Evolutionary conservation across 2,329 filamentous ascomycete genomes (phyloP).

Genomic region (Trichoderma sp.): DNA sequence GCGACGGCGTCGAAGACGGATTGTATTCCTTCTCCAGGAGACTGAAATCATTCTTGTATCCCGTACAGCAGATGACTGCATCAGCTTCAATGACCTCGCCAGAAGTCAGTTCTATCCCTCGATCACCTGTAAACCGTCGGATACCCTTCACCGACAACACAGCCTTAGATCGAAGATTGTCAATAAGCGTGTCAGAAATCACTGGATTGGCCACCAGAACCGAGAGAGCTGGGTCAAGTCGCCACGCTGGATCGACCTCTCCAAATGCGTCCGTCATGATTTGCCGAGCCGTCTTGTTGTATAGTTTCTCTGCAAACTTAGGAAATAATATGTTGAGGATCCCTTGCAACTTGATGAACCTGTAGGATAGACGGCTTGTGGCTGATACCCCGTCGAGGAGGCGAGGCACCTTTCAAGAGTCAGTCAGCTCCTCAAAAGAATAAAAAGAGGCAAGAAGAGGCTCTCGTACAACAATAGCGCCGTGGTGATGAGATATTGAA

Average conservation of each 20-base stretch:
- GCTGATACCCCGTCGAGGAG: conserved; percentile 32
- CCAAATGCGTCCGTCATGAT: conserved; percentile 25
- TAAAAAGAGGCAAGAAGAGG: not conserved
- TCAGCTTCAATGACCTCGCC: conserved; percentile 33
- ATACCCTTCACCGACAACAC: conserved; percentile 34
- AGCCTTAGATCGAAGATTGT: conserved; percentile 37
- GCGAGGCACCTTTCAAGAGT: conserved; percentile 27
- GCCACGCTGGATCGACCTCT: conserved; percentile 27
- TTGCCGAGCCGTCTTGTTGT: conserved; percentile 21
- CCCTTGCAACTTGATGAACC: conserved; percentile 30
- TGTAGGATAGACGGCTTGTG: conserved; percentile 34
- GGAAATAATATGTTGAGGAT: conserved; percentile 28
- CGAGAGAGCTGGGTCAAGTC: conserved; percentile 28
- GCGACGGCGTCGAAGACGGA: conserved; percentile 21
- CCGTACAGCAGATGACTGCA: conserved; percentile 37
- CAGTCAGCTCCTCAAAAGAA: not conserved
- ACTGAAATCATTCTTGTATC: conserved; percentile 35
- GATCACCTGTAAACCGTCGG: conserved; percentile 25
- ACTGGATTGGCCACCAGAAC: conserved; percentile 29
- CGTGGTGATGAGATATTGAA: conserved; percentile 27
- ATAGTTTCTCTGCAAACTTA: conserved; percentile 19
- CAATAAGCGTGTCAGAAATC: conserved; percentile 29
- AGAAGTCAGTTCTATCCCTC: conserved; percentile 31
- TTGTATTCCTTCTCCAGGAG: conserved; percentile 22
- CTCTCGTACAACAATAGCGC: conserved; percentile 23